Percentiles rank a stretch among this genome's conserved stretches.
These are phyloP conservation scores for Darksidea phi DNA, from an alignment of 495 filamentous ascomycete genomes.

Conservation along the genomic window DNA sequence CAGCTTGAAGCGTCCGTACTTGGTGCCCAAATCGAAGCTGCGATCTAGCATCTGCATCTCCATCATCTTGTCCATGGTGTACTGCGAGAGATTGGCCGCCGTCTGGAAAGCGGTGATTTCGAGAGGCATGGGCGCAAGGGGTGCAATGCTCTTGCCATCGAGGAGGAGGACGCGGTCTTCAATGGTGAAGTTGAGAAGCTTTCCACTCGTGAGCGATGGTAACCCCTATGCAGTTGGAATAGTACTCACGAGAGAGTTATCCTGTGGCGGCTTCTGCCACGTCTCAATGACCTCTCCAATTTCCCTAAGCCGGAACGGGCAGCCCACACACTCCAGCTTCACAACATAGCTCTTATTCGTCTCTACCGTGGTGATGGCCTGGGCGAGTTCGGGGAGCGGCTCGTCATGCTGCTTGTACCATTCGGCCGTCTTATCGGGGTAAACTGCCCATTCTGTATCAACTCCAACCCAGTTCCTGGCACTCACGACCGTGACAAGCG, in stretches of 20 bases:
- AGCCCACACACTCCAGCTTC: slow-evolving; percentile 28
- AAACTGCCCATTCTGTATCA: not conserved
- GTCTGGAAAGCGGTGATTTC: slow-evolving; percentile 17
- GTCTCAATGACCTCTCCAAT: not conserved
- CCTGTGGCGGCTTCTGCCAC: slow-evolving; percentile 23
- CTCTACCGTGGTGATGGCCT: slow-evolving; percentile 14
- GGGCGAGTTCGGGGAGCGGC: slow-evolving; percentile 12
- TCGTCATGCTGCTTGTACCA: slow-evolving; percentile 20
- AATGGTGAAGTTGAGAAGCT: slow-evolving; percentile 31
- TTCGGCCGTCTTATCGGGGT: slow-evolving; percentile 18
- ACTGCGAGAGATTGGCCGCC: slow-evolving; percentile 13
- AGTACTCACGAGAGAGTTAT: slow-evolving; percentile 24
- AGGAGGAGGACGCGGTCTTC: slow-evolving; percentile 14
- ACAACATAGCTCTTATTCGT: slow-evolving; percentile 18
- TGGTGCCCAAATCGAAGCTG: slow-evolving; percentile 11
- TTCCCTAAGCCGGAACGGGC: slow-evolving; percentile 23
- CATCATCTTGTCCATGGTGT: slow-evolving; percentile 22
- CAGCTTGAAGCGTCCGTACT: slow-evolving; percentile 25
- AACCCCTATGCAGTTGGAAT: not conserved
- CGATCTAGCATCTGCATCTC: slow-evolving; percentile 15
- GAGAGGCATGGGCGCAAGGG: slow-evolving; percentile 8
- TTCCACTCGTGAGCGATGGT: not conserved
- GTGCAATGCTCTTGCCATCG: slow-evolving; percentile 17
- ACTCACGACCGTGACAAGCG: no score
- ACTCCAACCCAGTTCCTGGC: no score